These are phyloP conservation scores for Sugiyamaella lignohabitans DNA, from an alignment of 805 yeast species.

Conservation along the genomic window DNA sequence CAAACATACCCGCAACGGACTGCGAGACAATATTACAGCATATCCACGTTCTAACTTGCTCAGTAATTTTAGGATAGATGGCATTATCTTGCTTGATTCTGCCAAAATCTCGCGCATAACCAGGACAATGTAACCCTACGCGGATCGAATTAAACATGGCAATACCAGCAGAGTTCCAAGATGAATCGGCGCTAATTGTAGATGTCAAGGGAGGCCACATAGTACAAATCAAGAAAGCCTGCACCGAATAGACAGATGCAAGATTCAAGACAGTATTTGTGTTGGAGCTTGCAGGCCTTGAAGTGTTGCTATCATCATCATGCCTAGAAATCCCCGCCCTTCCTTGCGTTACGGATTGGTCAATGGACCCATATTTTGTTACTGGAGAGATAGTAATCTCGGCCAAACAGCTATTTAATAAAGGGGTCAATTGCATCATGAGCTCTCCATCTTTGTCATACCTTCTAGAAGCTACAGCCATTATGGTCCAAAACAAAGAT, in stretches of 20 bases:
- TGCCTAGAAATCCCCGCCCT: constrained; percentile 1
- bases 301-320: constrained; percentile 8
- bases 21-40: constrained; percentile 87
- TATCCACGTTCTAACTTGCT: constrained; percentile 89
- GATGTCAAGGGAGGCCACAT: constrained; percentile 97
- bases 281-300: constrained; percentile 5
- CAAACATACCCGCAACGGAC: constrained; percentile 83
- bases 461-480: constrained; percentile 76
- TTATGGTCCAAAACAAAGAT: constrained; percentile 86
- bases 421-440: constrained; percentile 57
- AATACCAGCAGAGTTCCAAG: constrained; percentile 91
- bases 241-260: constrained; percentile 89
- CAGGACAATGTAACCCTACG: constrained; percentile 84
- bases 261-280: constrained; percentile 73
- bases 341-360: constrained; percentile 41
- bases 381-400: constrained; percentile 89
- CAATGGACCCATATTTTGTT: constrained; percentile 50
- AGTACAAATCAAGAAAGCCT: constrained; percentile 80
- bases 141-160: constrained; percentile 91
- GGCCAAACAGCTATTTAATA: constrained; percentile 69
- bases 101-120: constrained; percentile 44
- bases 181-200: constrained; percentile 88
- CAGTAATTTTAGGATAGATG: constrained; percentile 41
- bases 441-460: constrained; percentile 36
- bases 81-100: constrained; percentile 41